Evolutionary conservation across 2,329 filamentous ascomycete genomes (phyloP).

Genomic region (Ophiostoma populinum): DNA sequence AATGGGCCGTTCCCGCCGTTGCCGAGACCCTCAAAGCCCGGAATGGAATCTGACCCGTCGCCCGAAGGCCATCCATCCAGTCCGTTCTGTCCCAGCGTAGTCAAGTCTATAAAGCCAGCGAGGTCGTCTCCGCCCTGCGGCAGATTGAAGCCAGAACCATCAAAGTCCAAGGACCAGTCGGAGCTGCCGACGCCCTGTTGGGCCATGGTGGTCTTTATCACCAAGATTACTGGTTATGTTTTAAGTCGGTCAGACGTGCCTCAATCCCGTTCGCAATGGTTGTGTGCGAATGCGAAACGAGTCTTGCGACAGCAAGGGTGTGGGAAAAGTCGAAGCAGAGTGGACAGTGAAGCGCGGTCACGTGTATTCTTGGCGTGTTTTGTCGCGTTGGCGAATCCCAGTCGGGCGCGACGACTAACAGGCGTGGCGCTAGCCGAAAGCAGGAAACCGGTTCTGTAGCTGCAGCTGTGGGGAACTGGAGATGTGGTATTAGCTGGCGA

Average conservation of each 20-base stretch:
- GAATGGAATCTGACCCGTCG: not conserved
- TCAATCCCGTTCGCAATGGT: too few relatives aligned
- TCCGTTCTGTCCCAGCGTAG: slow-evolving; percentile 6
- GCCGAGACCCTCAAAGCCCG: not conserved
- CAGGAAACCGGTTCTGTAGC: not conserved
- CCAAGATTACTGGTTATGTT: slow-evolving; percentile 1
- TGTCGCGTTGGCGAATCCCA: slow-evolving; percentile 5
- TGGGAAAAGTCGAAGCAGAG: not conserved
- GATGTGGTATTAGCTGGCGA: slow-evolving; percentile 6
- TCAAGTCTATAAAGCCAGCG: slow-evolving; percentile 7
- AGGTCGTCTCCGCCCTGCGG: slow-evolving; percentile 5
- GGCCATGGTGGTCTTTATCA: slow-evolving; percentile 10
- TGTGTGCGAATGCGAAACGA: not conserved
- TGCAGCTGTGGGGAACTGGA: not conserved
- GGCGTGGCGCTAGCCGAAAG: slow-evolving; percentile 5
- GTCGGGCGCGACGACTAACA: not conserved
- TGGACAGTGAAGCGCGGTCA: slow-evolving; percentile 1
- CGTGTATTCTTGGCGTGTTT: not conserved
- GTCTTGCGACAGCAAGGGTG: not conserved
- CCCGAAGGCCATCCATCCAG: slow-evolving; percentile 7
- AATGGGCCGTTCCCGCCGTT: not conserved
- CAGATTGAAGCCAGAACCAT: slow-evolving; percentile 6
- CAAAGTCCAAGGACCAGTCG: slow-evolving; percentile 10
- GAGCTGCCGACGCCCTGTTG: slow-evolving; percentile 9
- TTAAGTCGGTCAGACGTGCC: too few relatives aligned